Conservation (phyloP, 331 rosid species). For the Cucumis variabilis region DNA sequence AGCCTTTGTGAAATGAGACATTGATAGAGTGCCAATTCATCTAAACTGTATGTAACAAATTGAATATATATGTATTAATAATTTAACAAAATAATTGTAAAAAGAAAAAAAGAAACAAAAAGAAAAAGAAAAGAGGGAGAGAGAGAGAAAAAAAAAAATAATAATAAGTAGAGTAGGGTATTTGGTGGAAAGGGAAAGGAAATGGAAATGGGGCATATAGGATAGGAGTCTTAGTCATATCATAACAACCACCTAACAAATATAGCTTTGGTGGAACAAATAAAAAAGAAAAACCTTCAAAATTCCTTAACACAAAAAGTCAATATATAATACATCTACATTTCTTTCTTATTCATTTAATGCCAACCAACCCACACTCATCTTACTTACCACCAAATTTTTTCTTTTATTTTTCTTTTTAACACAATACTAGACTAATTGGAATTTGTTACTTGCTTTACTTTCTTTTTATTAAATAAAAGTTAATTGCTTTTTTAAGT, state of each 20-base stretch:
- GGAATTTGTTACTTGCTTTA: too few relatives aligned
- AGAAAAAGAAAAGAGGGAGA: too few relatives aligned
- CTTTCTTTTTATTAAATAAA: too few relatives aligned
- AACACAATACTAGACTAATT: too few relatives aligned
- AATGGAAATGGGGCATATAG: not conserved
- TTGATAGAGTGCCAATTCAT: too few relatives aligned
- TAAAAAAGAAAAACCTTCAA: not conserved
- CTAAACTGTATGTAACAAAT: too few relatives aligned
- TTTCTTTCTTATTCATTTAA: slow-evolving; percentile 14
- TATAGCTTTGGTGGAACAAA: not conserved
- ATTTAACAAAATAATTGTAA: not conserved
- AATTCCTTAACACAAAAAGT: not conserved
- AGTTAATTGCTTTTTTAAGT: too few relatives aligned
- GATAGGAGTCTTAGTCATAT: not conserved
- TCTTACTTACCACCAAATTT: too few relatives aligned
- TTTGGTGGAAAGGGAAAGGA: slow-evolving; percentile 18
- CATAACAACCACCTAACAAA: slow-evolving; percentile 21
- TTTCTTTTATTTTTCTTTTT: not conserved
- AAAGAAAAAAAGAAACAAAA: not conserved
- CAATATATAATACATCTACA: slow-evolving; percentile 24
- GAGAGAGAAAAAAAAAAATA: not conserved
- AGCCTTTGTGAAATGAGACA: too few relatives aligned
- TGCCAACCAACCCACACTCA: not conserved
- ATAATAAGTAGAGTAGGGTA: not conserved
- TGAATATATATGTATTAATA: not conserved